Conservation (phyloP, 208 protist genomes). For the Crithidia bombi region DNA sequence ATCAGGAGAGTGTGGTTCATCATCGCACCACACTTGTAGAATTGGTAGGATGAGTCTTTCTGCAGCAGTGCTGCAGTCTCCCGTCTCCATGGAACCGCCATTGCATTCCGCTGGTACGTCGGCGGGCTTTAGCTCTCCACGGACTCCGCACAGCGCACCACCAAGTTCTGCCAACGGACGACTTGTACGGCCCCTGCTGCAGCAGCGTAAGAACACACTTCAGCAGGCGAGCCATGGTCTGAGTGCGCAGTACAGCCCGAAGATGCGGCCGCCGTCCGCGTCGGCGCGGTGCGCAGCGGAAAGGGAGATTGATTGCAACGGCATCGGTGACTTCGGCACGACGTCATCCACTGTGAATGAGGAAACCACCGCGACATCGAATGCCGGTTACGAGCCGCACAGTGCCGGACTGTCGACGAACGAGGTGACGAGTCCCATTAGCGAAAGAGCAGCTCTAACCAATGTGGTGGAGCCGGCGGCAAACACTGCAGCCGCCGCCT, state of each 20-base stretch:
- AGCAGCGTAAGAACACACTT: constrained; percentile 5
- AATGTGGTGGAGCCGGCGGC: not conserved
- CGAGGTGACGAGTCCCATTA: no score
- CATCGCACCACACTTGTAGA: not conserved
- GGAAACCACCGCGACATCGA: not conserved
- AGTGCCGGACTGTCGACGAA: not conserved
- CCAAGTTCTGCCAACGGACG: constrained; percentile 13
- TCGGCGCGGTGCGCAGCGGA: constrained; percentile 1
- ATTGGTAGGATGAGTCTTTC: constrained; percentile 3
- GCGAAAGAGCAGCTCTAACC: no score
- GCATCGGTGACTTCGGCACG: not conserved
- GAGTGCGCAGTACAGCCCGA: not conserved
- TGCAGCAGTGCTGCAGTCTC: constrained; percentile 2
- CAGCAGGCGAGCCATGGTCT: not conserved
- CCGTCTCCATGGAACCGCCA: constrained; percentile 8
- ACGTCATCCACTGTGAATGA: not conserved
- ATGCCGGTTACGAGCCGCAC: not conserved
- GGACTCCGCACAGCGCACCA: constrained; percentile 14
- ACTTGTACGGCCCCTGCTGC: constrained; percentile 22
- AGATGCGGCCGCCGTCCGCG: not conserved
- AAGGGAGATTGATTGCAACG: not conserved
- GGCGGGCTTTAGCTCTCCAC: constrained; percentile 2
- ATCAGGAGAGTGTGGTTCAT: no score
- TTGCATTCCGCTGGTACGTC: not conserved
- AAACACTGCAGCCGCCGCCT: not conserved